Base-by-base conservation (phyloP, 179 eudicot genomes). In the Sideroxylon spinosum region DNA sequence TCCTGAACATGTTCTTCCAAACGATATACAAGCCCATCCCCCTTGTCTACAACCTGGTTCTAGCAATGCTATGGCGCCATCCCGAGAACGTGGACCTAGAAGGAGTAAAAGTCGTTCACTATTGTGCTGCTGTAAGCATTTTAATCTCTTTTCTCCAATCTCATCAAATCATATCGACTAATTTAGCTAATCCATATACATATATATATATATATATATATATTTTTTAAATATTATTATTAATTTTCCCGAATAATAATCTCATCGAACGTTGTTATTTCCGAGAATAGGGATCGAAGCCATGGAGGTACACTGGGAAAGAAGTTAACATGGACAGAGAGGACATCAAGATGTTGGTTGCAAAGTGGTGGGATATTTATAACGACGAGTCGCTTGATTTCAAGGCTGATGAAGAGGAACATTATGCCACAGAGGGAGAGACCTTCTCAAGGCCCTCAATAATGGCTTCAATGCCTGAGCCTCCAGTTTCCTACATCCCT, bases 241-340 rank as follows among this genome's bases (percentile, higher is more conserved):
- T 3, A 37, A 3, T 3, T 1, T 37, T 3, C 4, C 44, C 44
- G 44, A 37, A 1, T 37, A 37, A 37, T 37, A 60, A n/a, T 20
- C 32, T 62, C 5, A 63, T 63, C 16, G 12, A 6, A 9, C 29
- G 3, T 65, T 65, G 7, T 28, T 66, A 9, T 68, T 20, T 26
- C 44, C 29, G 70, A 14, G 4, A 28, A 66, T 29, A 87, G 92
- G 92, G 92, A 1, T 86, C 92, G 0, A 89, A 89, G 56, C 92
- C 92, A 2, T 89, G 92, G 92, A 86, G 89, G 85, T 89, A 81
- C 70, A 87, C 86, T 0, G 90, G 89, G 48, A 49, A 89, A 62
- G 92, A 84, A 80, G 90, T 78, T 82, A 86, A 89, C 88, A 89
- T 89, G 92, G 86, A 84, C 29, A 84, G 92, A 70, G 78, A 87